These are phyloP conservation scores for Pestalotiopsis fici DNA, from an alignment of 2,329 filamentous ascomycete genomes.

Conservation along the genomic window DNA sequence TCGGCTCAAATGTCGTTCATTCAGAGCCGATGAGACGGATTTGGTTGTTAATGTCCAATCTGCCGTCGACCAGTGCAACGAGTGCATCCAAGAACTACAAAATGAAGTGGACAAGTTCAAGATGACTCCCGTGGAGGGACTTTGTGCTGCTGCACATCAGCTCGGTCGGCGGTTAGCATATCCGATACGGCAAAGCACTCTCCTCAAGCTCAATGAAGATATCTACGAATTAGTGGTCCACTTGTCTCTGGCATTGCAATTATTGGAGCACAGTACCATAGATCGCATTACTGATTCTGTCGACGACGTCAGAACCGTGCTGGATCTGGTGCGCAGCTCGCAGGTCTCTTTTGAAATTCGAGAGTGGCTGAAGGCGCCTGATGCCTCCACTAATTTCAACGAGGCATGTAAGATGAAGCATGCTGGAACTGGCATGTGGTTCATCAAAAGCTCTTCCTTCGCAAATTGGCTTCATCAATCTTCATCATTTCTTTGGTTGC, in stretches of 20 bases:
- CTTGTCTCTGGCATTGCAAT: conserved; percentile 29
- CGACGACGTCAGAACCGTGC: conserved; percentile 25
- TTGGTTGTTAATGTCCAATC: conserved; percentile 2
- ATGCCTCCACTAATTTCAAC: conserved; percentile 34
- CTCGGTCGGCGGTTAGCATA: conserved; percentile 23
- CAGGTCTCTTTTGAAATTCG: conserved; percentile 27
- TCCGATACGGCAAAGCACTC: conserved; percentile 35
- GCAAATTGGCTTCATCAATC: conserved; percentile 25
- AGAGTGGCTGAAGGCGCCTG: conserved; percentile 35
- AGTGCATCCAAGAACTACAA: conserved; percentile 9
- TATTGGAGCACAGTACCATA: conserved; percentile 30
- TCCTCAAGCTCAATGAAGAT: conserved; percentile 38
- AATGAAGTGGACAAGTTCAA: conserved; percentile 20
- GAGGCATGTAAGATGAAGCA: conserved; percentile 30
- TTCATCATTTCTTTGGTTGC: conserved; percentile 38
- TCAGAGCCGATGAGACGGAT: conserved; percentile 4
- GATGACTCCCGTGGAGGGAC: conserved; percentile 1
- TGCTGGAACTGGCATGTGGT: conserved; percentile 34
- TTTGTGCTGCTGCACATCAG: conserved; percentile 13
- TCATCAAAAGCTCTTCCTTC: conserved; percentile 19
- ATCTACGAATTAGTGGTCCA: conserved; percentile 30
- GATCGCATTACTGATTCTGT: conserved; percentile 23
- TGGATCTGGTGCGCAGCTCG: conserved; percentile 22
- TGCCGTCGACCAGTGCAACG: not conserved
- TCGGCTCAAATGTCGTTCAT: not conserved